Conservation (phyloP, 31 red algal genomes). For the Asparagopsis taxiformis region DNA sequence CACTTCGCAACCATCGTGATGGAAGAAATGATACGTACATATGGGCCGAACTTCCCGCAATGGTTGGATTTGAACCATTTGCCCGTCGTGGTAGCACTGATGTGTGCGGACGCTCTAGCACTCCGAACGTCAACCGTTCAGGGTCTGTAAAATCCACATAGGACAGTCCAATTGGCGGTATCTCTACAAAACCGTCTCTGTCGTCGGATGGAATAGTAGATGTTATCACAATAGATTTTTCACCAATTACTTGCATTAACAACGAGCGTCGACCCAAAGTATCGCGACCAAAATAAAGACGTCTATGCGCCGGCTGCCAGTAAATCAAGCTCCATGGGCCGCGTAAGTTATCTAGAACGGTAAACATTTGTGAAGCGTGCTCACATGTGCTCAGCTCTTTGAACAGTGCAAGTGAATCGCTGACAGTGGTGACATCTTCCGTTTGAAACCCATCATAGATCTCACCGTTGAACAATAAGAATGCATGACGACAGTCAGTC, state of each 20-base stretch:
- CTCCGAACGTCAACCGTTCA: conserved; percentile 11
- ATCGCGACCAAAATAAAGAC: conserved; percentile 64
- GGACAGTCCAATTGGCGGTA: conserved; percentile 60
- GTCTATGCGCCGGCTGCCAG: conserved; percentile 16
- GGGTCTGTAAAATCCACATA: conserved; percentile 25
- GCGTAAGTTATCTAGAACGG: conserved; percentile 21
- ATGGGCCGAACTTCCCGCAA: conserved; percentile 10
- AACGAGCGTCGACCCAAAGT: conserved; percentile 73
- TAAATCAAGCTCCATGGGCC: conserved; percentile 71
- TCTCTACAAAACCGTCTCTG: conserved; percentile 44
- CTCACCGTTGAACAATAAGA: conserved; percentile 64
- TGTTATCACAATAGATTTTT: conserved; percentile 8
- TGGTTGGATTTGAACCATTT: neutral
- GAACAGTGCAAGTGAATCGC: conserved; percentile 4
- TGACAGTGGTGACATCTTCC: neutral
- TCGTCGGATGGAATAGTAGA: conserved; percentile 29
- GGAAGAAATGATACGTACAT: conserved; percentile 34
- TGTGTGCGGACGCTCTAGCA: neutral
- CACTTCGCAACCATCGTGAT: conserved; percentile 13
- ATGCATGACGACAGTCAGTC: too few species aligned
- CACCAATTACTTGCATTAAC: conserved; percentile 18
- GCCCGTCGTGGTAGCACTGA: conserved; percentile 32
- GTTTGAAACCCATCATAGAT: conserved; percentile 22
- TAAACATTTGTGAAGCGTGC: conserved; percentile 26
- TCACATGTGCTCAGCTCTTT: neutral